Conservation (phyloP, 805 yeast species). For the Candida qinlingensis region DNA sequence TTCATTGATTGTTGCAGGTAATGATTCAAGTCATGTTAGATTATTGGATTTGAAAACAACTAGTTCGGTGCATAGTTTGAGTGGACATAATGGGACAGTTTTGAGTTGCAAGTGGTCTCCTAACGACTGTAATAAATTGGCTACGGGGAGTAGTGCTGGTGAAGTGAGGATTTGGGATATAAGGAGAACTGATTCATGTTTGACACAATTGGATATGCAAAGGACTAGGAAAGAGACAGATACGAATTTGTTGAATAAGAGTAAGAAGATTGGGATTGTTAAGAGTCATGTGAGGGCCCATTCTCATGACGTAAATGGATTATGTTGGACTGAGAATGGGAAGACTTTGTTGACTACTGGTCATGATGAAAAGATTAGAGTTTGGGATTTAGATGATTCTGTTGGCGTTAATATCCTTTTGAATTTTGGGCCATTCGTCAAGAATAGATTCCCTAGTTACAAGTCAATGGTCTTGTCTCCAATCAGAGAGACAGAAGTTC, state of each 20-base stretch:
- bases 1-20: conserved; percentile 63
- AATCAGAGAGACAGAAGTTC: conserved; percentile 46
- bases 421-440: conserved; percentile 73
- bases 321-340: conserved; percentile 70
- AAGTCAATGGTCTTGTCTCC: conserved; percentile 31
- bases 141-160: conserved; percentile 81
- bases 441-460: conserved; percentile 45
- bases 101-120: conserved; percentile 77
- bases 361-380: conserved; percentile 70
- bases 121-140: conserved; percentile 49
- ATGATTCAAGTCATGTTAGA: conserved; percentile 64
- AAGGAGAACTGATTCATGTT: conserved; percentile 58
- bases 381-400: conserved; percentile 64
- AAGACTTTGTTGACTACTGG: conserved; percentile 61
- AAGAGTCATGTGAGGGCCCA: conserved; percentile 52
- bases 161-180: conserved; percentile 83
- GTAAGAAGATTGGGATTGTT: conserved; percentile 18
- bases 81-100: conserved; percentile 49
- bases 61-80: conserved; percentile 65
- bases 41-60: conserved; percentile 70
- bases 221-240: conserved; percentile 19
- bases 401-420: conserved; percentile 52
- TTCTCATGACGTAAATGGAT: conserved; percentile 70
- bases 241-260: conserved; percentile 11
- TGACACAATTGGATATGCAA: conserved; percentile 56